phyloP scores from a whole-genome alignment of 768 basidiomycete genomes.

The Cyclocybe cylindracea region DNA sequence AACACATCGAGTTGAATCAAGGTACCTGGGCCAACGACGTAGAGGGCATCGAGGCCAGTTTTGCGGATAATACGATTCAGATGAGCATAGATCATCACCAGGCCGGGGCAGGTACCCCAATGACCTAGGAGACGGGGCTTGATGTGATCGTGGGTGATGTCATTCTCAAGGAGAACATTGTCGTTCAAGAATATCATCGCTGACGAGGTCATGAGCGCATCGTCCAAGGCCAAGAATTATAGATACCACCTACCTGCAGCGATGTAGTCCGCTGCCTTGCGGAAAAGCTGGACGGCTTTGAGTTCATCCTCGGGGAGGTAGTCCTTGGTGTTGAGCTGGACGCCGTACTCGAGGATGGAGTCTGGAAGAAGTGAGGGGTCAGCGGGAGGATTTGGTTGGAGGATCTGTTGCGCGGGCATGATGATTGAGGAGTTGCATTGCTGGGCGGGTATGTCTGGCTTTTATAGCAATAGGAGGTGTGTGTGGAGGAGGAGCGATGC shows the following conservation, averaged over 20 bases:
- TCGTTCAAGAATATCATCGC: conserved; percentile 86
- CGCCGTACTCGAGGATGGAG: conserved; percentile 47
- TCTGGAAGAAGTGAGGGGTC: conserved; percentile 70
- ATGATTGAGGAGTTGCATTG: conserved; percentile 7
- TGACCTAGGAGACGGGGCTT: conserved; percentile 82
- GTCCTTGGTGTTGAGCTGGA: conserved; percentile 46
- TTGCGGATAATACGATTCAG: conserved; percentile 64
- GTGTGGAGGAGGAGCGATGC: too few relatives aligned
- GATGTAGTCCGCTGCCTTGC: conserved; percentile 68
- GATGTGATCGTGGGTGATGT: conserved; percentile 66
- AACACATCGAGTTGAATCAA: neutral
- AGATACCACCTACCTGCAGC: conserved; percentile 55
- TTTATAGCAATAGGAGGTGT: conserved; percentile 17
- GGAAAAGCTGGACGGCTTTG: conserved; percentile 50
- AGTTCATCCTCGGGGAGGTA: conserved; percentile 54
- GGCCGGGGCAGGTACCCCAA: conserved; percentile 84
- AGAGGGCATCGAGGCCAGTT: conserved; percentile 62
- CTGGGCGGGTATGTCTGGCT: neutral
- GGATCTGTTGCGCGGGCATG: conserved; percentile 63
- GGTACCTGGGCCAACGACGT: conserved; percentile 78
- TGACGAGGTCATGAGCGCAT: conserved; percentile 18
- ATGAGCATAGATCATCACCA: conserved; percentile 72
- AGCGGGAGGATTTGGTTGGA: conserved; percentile 67
- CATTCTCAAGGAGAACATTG: conserved; percentile 66
- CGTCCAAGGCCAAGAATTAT: neutral